Evolutionary conservation across 331 rosid species (phyloP).

Genomic region (Prunus yedoensis): DNA sequence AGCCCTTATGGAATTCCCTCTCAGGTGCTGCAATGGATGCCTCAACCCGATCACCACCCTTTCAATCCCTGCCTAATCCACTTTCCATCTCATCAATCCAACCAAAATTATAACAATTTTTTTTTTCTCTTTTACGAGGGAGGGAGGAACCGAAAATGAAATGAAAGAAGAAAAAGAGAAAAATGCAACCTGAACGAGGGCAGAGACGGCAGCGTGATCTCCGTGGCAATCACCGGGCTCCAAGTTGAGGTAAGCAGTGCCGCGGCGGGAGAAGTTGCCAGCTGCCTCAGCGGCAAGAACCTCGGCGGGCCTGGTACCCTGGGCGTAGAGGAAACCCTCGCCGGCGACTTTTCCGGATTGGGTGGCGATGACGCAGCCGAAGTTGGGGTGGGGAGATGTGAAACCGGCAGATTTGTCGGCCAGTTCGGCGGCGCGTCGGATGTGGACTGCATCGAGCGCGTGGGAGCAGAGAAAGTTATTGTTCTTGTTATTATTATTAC

Average conservation of each 20-base stretch:
- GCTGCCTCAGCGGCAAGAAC: slow-evolving; percentile 72
- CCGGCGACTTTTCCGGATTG: slow-evolving; percentile 56
- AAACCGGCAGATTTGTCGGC: slow-evolving; percentile 84
- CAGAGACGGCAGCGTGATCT: slow-evolving; percentile 65
- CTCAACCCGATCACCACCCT: slow-evolving; percentile 92
- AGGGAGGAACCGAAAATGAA: background rate
- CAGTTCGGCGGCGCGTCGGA: slow-evolving; percentile 63
- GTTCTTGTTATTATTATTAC: background rate
- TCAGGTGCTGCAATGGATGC: slow-evolving; percentile 82
- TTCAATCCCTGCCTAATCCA: slow-evolving; percentile 77
- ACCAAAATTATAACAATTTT: background rate
- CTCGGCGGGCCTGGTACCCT: slow-evolving; percentile 86
- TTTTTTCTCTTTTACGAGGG: background rate
- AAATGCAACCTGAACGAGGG: slow-evolving; percentile 64
- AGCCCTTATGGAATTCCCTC: slow-evolving; percentile 78
- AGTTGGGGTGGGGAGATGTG: slow-evolving; percentile 87
- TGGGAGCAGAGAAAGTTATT: slow-evolving; percentile 19
- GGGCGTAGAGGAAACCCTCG: slow-evolving; percentile 85
- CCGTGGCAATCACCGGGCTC: slow-evolving; percentile 93
- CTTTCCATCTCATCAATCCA: background rate
- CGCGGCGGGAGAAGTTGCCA: slow-evolving; percentile 41
- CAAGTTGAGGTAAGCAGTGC: slow-evolving; percentile 84
- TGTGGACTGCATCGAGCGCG: slow-evolving; percentile 47
- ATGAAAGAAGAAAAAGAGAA: background rate
- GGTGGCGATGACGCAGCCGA: slow-evolving; percentile 79